Evolutionary conservation across 2,329 filamentous ascomycete species (phyloP), one percentile per base, ranked within the genome.

Genomic region (Alternaria sp.): DNA sequence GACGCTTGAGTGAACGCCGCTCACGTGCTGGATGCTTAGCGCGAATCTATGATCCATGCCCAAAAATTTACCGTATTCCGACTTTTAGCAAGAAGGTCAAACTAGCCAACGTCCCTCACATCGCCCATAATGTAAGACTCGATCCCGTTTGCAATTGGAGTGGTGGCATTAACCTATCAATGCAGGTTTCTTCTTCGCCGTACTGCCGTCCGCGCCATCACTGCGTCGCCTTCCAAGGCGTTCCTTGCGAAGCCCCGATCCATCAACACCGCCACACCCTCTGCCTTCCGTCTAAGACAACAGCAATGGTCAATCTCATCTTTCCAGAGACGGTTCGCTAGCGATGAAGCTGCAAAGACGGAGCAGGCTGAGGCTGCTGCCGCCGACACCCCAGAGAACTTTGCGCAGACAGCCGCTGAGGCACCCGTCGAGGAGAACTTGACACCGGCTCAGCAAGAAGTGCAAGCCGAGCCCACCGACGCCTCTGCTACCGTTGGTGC

Each of bases 111-210:
- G 18, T 59, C 30, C 34, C n/a, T 30, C 43, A 36, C 28, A 46
- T 41, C 8, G 36, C 46, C 38, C 57, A 67, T 52, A 61, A 71
- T 72, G 69, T 70, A 65, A 54, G 69, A 44, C 43, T 12, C 26
- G 9, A 20, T 11, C 22, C 34, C 11, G 3, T 8, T 26, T 16
- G 16, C 16, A 39, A 34, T 34, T 20, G 22, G 3, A 6, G 14
- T 16, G 9, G 16, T 47, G 22, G 38, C 54, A 32, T 62, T 70
- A 26, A 69, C 49, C 16, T 28, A 14, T 14, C 43, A n/a, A 36
- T 22, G n/a, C 64, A 89, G 86, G 87, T 85, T 83, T 79, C 81
- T 81, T 65, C 79, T 90, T 67, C 86, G 87, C 62, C 86, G 85
- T 71, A 80, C 84, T 66, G 85, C 86, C 67, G 80, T 83, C 71